phyloP scores from a whole-genome alignment of 2,329 filamentous ascomycete species.

The Anthostomella pinea region DNA sequence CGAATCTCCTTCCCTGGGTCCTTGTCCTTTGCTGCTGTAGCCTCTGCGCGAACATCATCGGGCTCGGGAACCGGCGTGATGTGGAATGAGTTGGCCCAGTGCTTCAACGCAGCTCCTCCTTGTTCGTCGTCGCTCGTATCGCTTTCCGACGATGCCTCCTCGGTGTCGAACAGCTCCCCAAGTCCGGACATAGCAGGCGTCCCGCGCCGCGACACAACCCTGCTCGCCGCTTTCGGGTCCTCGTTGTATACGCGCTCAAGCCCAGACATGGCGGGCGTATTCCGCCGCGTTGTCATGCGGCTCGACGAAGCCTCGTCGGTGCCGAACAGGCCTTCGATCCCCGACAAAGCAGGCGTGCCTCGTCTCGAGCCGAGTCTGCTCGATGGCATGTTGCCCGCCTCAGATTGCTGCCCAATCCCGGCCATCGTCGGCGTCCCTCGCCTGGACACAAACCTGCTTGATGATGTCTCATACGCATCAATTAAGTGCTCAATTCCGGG shows the following conservation, averaged over 20 bases:
- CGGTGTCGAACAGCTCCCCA: not conserved
- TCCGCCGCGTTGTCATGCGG: not conserved
- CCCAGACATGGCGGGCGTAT: not conserved
- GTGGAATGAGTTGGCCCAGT: too few relatives aligned
- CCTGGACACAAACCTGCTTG: not conserved
- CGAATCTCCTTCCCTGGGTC: too few relatives aligned
- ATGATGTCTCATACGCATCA: not conserved
- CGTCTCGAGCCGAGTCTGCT: too few relatives aligned
- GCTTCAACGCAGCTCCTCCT: not conserved
- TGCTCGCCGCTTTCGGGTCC: too few relatives aligned
- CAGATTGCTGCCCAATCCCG: not conserved
- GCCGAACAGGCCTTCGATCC: too few relatives aligned
- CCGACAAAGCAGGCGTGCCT: too few relatives aligned
- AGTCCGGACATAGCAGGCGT: not conserved
- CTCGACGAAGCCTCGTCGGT: not conserved
- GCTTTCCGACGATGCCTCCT: not conserved
- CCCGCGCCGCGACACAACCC: not conserved
- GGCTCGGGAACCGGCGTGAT: too few relatives aligned
- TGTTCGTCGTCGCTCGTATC: not conserved
- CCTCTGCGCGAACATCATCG: conserved; percentile 5
- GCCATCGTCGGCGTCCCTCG: not conserved
- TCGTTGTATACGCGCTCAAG: not conserved
- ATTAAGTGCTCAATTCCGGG: not conserved
- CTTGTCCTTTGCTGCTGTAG: too few relatives aligned
- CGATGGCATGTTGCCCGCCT: not conserved